Evolutionary conservation across 2,329 filamentous ascomycete genomes (phyloP).

Genomic region (Ciborinia camelliae): DNA sequence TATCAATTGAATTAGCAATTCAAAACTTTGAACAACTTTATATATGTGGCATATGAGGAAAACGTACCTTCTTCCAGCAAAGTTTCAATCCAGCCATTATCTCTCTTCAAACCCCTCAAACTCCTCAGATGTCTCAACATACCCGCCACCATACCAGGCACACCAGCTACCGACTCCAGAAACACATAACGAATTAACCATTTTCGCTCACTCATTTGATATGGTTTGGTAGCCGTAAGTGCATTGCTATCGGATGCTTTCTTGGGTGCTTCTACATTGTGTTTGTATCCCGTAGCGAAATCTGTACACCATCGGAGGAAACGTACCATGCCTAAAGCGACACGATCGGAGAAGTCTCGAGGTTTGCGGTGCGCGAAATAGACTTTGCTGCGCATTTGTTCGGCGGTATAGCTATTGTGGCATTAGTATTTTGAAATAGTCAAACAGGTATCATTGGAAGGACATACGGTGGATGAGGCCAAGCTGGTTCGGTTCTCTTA

Average conservation of each 20-base stretch:
- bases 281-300: constrained; percentile 73
- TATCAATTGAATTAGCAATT: constrained; percentile 54
- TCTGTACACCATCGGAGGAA: constrained; percentile 78
- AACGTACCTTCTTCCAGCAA: constrained; percentile 56
- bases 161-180: constrained; percentile 89
- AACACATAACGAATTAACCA: constrained; percentile 92
- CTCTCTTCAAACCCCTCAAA: constrained; percentile 79
- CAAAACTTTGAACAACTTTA: constrained; percentile 69
- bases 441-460: background rate
- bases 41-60: background rate
- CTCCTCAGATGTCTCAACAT: constrained; percentile 88
- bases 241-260: constrained; percentile 44
- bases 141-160: constrained; percentile 94
- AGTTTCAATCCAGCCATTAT: constrained; percentile 96
- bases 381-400: constrained; percentile 71
- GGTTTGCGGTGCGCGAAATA: constrained; percentile 73
- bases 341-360: constrained; percentile 69
- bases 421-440: background rate
- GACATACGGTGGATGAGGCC: constrained; percentile 47
- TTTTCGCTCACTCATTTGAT: constrained; percentile 74
- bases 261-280: constrained; percentile 53
- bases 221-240: constrained; percentile 52
- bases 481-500: constrained; percentile 60
- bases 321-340: constrained; percentile 74
- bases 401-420: constrained; percentile 61